Base-by-base conservation (phyloP, 1,284 basidiomycete genomes). In the Puccinia hordei region DNA sequence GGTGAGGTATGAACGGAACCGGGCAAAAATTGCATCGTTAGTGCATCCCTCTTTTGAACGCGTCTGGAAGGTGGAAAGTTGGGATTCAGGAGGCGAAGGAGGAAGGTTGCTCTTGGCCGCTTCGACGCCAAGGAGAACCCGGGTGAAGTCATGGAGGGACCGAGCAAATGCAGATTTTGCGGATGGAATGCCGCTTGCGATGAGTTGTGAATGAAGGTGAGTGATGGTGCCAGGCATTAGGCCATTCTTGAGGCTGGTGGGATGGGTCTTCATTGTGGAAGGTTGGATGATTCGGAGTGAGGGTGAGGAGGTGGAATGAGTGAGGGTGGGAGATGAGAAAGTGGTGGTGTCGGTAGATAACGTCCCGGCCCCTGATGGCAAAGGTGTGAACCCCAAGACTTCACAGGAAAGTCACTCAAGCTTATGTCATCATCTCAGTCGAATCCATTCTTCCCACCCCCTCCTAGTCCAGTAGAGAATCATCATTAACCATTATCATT, bases 131-230 rank as follows among this genome's bases (percentile, higher is more conserved):
- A 66, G 63, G 35, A 66, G 22, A 12, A 38, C 38, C 38, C 41
- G 35, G 17, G 41, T 41, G 24, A 44, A 44, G 35, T 66, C 63
- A n/a, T 66, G 24, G 35, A 66, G 4, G 19, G 35, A 66, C 30
- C 41, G 35, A 46, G 63, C 19, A 22, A 66, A 66, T 66, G 63
- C 63, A 5, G 63, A 66, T n/a, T 38, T 41, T 8, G 8, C 38
- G n/a, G 35, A 41, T 27, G 63, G 63, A 41, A 66, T 66, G 17
- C 63, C 41, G 19, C 63, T 66, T 38, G 63, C 63, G 13, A 8
- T 10, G 3, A 66, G 38, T 15, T 66, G 35, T n/a, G 63, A 66
- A 33, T 44, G 63, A n/a, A 66, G 63, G 63, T 41, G 4, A 66
- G 63, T 24, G 41, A 27, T 30, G 13, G 35, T 41, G 17, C 5